Evolutionary conservation across 768 basidiomycete species (phyloP), one percentile per base, ranked within the genome.

Genomic region (Leccinum fibrillosum): DNA sequence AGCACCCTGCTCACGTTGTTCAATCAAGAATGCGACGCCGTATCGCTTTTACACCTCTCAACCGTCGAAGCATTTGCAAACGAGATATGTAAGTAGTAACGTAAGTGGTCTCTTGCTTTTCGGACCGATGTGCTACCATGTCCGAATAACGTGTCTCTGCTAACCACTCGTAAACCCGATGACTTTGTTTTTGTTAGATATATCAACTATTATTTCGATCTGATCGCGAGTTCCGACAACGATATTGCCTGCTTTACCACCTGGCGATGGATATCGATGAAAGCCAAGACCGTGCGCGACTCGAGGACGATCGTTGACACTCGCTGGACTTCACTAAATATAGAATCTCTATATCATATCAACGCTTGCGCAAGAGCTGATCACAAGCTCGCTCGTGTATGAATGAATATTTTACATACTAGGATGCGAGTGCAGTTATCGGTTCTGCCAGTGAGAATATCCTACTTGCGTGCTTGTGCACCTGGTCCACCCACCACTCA

Each of bases 191-290:
- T 23, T 44, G 42, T 19, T 10, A 97, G 94, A 74, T 96, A 97
- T 72, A 79, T 98, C 56, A 84, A 90, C 25, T 89, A 94, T 66
- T 98, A 91, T 70, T 78, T 98, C 13, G 88, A 91, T 50, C 79
- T 85, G 54, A 75, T 98, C 23, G 86, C 82, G 21, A 85, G 81
- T 17, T 70, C 82, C n/a, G 92, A 98, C 42, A 98, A 92, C 63
- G 8, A 9, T 28, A 76, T 98, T 19, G 83, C 90, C 79, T 98
- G 2, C 76, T 99, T 15, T 94, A 86, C 62, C 85, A 92, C 64
- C 78, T 98, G 15, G 88, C 94, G 1, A 74, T 80, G 65, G 91
- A 23, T 23, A 23, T 23, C 92, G 26, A 26, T 26, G 26, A 26
- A 26, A 26, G 26, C 26, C 26, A 26, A 26, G 26, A 26, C 26